Conservation (phyloP, 495 filamentous ascomycete species). For the Amphirosellinia nigrospora region DNA sequence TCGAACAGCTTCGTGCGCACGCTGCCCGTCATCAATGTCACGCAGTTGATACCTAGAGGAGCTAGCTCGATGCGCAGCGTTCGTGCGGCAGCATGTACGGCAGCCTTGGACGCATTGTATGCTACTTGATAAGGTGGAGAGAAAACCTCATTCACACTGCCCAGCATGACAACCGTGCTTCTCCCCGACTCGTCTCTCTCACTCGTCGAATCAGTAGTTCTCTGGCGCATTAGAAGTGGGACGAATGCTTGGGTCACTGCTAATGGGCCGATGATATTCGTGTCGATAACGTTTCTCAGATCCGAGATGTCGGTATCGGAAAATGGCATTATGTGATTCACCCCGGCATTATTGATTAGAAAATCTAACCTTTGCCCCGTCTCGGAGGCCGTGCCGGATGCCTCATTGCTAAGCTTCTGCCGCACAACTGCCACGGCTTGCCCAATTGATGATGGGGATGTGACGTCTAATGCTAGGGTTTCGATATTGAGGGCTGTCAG, state of each 20-base stretch:
- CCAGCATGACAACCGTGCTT: constrained; percentile 57
- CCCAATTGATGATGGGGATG: constrained; percentile 45
- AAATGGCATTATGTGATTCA: constrained; percentile 49
- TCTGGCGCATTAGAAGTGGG: constrained; percentile 50
- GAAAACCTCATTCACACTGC: constrained; percentile 55
- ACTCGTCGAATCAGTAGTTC: neutral
- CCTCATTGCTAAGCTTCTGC: constrained; percentile 5
- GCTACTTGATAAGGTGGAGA: constrained; percentile 49
- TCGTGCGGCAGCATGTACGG: constrained; percentile 49
- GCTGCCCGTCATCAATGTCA: constrained; percentile 40
- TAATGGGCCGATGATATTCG: constrained; percentile 61
- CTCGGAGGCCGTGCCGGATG: constrained; percentile 17
- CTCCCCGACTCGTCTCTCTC: constrained; percentile 38
- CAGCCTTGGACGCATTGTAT: constrained; percentile 63
- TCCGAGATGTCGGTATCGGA: constrained; percentile 54
- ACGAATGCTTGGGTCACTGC: constrained; percentile 61
- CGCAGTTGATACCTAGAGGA: constrained; percentile 53
- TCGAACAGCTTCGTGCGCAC: constrained; percentile 37
- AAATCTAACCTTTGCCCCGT: constrained; percentile 51
- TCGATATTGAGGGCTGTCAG: constrained; percentile 49
- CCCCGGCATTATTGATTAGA: constrained; percentile 64
- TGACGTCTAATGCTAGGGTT: constrained; percentile 58
- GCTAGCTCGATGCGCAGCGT: constrained; percentile 59
- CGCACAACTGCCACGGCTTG: constrained; percentile 37
- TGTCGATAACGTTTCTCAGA: constrained; percentile 54